Percentiles rank a stretch among this genome's conserved stretches.
Evolutionary conservation across 2,329 filamentous ascomycete genomes (phyloP).

Genomic region (Botrytis paeoniae): DNA sequence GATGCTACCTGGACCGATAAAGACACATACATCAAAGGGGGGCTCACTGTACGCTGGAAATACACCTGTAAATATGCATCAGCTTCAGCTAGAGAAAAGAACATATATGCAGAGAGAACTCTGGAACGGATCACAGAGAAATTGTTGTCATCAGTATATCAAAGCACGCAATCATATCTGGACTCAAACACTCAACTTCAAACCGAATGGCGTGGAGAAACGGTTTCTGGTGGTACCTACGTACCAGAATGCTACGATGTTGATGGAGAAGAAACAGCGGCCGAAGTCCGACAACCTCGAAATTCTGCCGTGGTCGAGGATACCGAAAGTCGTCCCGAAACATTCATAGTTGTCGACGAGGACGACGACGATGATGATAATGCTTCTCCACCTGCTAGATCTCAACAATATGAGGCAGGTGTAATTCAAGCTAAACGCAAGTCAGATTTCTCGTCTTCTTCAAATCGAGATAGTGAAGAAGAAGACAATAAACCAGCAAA

Average conservation of each 20-base stretch:
- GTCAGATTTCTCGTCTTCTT: constrained; percentile 1
- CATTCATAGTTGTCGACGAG: background rate
- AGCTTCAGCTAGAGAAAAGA: constrained; percentile 28
- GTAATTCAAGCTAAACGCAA: background rate
- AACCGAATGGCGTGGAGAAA: constrained; percentile 42
- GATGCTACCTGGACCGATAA: background rate
- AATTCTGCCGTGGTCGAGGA: background rate
- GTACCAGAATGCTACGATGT: constrained; percentile 26
- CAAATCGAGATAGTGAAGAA: background rate
- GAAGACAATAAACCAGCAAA: background rate
- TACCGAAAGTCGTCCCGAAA: background rate
- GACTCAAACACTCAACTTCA: constrained; percentile 22
- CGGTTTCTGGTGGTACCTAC: constrained; percentile 42
- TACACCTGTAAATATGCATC: constrained; percentile 34
- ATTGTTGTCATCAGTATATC: background rate
- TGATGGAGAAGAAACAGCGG: constrained; percentile 18
- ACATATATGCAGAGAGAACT: constrained; percentile 26
- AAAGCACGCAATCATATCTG: background rate
- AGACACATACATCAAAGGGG: constrained; percentile 32
- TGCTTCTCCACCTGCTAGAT: background rate
- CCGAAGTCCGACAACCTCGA: background rate
- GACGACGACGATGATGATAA: background rate
- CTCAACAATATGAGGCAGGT: background rate
- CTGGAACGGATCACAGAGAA: constrained; percentile 25
- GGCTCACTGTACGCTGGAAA: constrained; percentile 54